phyloP scores from a whole-genome alignment of 1,139 yeast species.

The Candida tunisiensis region DNA sequence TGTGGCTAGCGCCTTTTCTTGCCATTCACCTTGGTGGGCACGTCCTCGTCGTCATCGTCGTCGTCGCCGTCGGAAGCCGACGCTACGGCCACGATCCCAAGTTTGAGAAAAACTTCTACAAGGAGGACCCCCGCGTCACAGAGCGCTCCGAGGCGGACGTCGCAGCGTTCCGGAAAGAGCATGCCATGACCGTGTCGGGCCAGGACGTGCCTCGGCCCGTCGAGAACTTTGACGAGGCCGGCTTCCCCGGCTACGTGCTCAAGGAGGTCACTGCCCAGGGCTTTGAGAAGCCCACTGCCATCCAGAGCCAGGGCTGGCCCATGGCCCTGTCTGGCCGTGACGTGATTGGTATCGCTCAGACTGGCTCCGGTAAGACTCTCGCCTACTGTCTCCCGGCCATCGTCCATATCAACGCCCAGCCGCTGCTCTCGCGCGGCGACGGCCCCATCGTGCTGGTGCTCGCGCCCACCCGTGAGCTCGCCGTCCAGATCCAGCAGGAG shows the following conservation, averaged over 20 bases:
- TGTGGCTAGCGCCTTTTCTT: no score
- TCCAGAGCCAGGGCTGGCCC: slow-evolving; percentile 99
- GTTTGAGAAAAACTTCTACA: slow-evolving; percentile 90
- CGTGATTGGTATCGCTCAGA: slow-evolving; percentile 96
- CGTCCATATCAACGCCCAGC: slow-evolving; percentile 97
- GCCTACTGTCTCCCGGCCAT: slow-evolving; percentile 94
- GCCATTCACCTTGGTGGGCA: no score
- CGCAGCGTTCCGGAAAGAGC: slow-evolving; percentile 54
- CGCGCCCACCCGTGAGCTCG: slow-evolving; percentile 98
- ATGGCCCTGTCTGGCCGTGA: slow-evolving; percentile 99
- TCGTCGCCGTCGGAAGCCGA: no score
- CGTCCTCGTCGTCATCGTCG: no score
- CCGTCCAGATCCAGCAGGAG: slow-evolving; percentile 92
- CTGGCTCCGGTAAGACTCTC: slow-evolving; percentile 97
- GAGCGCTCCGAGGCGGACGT: slow-evolving; percentile 62
- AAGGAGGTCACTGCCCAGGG: slow-evolving; percentile 84
- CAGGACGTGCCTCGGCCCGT: slow-evolving; percentile 88
- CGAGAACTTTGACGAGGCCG: slow-evolving; percentile 85
- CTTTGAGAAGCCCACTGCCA: slow-evolving; percentile 85
- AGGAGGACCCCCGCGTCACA: slow-evolving; percentile 66
- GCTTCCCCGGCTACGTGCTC: slow-evolving; percentile 88
- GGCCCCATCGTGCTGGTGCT: slow-evolving; percentile 93
- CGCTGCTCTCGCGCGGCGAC: slow-evolving; percentile 80
- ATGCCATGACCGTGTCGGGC: slow-evolving; percentile 79
- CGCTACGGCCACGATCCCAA: slow-evolving; percentile 74